Evolutionary conservation across 2,329 filamentous ascomycete species (phyloP).

Genomic region (Trichoderma sp.): DNA sequence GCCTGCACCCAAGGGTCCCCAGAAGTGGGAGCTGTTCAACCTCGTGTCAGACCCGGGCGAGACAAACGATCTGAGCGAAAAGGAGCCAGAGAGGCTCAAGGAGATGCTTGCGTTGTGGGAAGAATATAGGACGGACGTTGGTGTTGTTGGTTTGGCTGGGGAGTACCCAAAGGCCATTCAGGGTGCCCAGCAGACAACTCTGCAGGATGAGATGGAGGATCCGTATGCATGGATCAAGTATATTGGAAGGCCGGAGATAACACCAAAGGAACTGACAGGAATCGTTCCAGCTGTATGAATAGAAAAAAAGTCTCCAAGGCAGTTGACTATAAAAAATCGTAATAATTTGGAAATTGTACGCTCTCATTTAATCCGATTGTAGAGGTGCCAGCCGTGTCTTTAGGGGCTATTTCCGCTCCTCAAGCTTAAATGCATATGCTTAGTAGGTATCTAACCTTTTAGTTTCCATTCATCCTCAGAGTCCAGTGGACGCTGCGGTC

Average conservation of each 20-base stretch:
- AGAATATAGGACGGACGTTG: conserved; percentile 41
- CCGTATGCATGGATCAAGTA: conserved; percentile 27
- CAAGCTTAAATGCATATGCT: background rate
- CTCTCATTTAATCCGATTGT: background rate
- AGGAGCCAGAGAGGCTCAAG: conserved; percentile 36
- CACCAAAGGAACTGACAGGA: conserved; percentile 5
- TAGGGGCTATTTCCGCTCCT: background rate
- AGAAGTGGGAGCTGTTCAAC: conserved; percentile 42
- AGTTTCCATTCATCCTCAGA: background rate
- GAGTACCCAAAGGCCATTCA: conserved; percentile 15
- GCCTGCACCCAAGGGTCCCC: conserved; percentile 20
- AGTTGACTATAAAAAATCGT: background rate
- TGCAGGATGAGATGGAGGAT: conserved; percentile 24
- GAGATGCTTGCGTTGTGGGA: conserved; percentile 39
- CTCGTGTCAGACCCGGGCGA: conserved; percentile 40
- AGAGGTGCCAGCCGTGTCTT: background rate
- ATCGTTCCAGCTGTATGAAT: conserved; percentile 3
- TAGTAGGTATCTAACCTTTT: background rate
- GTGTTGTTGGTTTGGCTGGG: conserved; percentile 28
- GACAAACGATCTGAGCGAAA: conserved; percentile 37
- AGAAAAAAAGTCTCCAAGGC: background rate
- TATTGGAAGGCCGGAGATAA: conserved; percentile 19
- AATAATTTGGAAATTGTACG: background rate
- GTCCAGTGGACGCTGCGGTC: background rate
- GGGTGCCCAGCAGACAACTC: conserved; percentile 5